Evolutionary conservation across 768 basidiomycete genomes (phyloP), one percentile per base, ranked within the genome.

Genomic region (Hydnum rufescens): DNA sequence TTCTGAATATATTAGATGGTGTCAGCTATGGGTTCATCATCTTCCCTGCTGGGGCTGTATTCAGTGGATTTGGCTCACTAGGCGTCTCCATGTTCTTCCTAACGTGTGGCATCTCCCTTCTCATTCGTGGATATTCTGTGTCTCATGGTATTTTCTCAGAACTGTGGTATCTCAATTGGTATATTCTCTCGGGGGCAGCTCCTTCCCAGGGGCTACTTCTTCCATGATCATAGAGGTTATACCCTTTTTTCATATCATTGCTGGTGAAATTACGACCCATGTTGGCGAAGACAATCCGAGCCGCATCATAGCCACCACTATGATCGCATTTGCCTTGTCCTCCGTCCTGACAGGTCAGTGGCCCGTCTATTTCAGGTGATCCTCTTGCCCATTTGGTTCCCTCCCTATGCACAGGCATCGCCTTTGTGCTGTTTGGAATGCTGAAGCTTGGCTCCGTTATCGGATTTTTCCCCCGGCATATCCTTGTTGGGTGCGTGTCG

Each of bases 211-310:
- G 49, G 88, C 82, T 1, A 90, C 88, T 65, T 87, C 85, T 4
- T 88, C 84, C 57, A 89, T 92, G 89, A 95, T 96, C 89, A 96
- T 99, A 56, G 93, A 97, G 66, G 87, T 92, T 6, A 90, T 96
- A 58, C 92, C 93, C 1, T 96, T 99, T 66, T 95, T 92, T 61
- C 93, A 96, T 63, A 83, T 95, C 54, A 71, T 97, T 42, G 85
- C 86, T 3, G 77, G 72, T 31, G 74, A 72, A 30, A 92, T 96
- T 43, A 76, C 81, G 2, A 59, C 65, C 2, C 70, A 82, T 16
- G 76, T 90, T 22, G 84, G 82, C 5, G 77, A 82, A 55, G 74
- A 75, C 25, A 67, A 81, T 36, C 76, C 77, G 1, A 64, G 67
- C 23, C 79, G 78, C 25, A 73, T 95, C 52, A 74, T 96, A n/a